phyloP scores from a whole-genome alignment of 2,329 filamentous ascomycete species.

The Colletotrichum sp. region DNA sequence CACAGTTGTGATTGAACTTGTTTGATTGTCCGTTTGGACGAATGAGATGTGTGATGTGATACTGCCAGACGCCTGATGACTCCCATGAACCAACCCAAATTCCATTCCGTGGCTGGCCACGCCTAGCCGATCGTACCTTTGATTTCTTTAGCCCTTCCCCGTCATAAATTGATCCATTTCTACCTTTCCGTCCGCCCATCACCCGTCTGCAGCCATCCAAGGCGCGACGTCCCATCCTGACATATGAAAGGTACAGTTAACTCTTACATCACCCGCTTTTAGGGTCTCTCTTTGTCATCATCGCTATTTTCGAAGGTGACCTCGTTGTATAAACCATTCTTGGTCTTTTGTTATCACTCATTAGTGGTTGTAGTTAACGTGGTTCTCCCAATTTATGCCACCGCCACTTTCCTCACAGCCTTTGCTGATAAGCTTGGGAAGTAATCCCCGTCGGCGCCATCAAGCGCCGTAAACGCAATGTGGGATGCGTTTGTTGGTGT shows the following conservation, averaged over 20 bases:
- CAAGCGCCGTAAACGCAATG: conserved; percentile 30
- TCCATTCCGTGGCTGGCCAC: not conserved
- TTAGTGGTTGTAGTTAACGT: not conserved
- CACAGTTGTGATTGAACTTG: not conserved
- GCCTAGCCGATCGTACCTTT: not conserved
- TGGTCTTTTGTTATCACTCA: not conserved
- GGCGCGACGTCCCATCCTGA: not conserved
- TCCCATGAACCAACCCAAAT: not conserved
- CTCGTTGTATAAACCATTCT: not conserved
- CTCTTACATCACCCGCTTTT: conserved; percentile 10
- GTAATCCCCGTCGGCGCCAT: conserved; percentile 42
- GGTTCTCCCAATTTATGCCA: not conserved
- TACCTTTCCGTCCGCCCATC: not conserved
- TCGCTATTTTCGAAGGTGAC: not conserved
- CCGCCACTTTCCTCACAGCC: conserved; percentile 30
- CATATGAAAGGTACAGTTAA: conserved; percentile 7
- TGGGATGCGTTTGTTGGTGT: conserved; percentile 46
- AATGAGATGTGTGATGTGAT: conserved; percentile 15
- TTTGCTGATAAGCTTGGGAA: conserved; percentile 43
- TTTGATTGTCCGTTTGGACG: not conserved
- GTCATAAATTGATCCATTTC: not conserved
- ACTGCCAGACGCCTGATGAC: not conserved
- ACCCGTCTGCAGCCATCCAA: not conserved
- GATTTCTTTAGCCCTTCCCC: not conserved
- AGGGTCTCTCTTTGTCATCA: not conserved